Base-by-base conservation (phyloP, 345 rosid species). In the Euphorbia tirucalli region DNA sequence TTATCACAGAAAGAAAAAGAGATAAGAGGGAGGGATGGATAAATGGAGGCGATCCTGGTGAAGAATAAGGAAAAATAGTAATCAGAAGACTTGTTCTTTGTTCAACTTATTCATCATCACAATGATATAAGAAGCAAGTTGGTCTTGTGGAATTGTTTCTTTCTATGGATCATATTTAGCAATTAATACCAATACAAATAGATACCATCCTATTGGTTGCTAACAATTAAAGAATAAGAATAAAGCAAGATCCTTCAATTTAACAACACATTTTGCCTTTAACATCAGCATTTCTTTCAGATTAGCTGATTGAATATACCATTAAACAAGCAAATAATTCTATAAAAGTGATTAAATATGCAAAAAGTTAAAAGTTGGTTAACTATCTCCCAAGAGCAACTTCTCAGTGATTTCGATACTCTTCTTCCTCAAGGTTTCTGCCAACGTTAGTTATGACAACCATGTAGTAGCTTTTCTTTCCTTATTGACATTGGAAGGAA, bases 211-310 rank as follows among this genome's bases (percentile, higher is more conserved):
- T n/a, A n/a, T n/a, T n/a, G n/a, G n/a, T n/a, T n/a, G n/a, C 61
- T 7, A 43, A 11, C 32, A 46, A 28, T 49, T 1, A 48, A 4
- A 48, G 60, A 57, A 43, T 7, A 1, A 19, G 19, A 41, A 41
- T 3, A 44, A 66, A 9, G 21, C 50, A 30, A 48, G 3, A 28
- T 22, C 44, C 11, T 7, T 60, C 48, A 59, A 44, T 71, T 71
- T 64, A 2, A 2, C 22, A 68, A 68, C 13, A 32, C 56, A 21
- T 55, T n/a, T 64, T 46, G 37, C 41, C 39, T 35, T 35, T 35
- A 19, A 50, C 3, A 62, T 8, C 39, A 63, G 61, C 32, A 22
- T 71, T 71, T 37, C 61, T 62, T 32, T 28, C 61, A 54, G 18
- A 54, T 56, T 46, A 11, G 44, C 21, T 10, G 4, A 11, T 35